These are phyloP conservation scores for Pezicula carpinea DNA, from an alignment of 2,329 filamentous ascomycete genomes.

Conservation along the genomic window DNA sequence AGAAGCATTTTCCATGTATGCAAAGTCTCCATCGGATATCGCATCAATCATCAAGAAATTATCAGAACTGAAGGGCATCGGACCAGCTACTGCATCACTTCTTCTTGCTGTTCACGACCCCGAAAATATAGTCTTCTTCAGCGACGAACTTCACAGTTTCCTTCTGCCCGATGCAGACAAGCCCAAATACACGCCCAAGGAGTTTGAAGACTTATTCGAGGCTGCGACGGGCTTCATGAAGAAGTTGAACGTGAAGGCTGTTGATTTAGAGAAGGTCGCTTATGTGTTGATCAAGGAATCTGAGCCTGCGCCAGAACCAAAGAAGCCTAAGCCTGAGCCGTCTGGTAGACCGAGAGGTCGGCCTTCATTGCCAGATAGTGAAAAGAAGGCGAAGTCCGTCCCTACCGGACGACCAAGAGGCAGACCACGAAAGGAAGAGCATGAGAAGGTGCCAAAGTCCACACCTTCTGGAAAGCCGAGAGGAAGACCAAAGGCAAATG, in stretches of 20 bases:
- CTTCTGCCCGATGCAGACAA: slow-evolving; percentile 50
- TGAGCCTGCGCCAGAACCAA: slow-evolving; percentile 13
- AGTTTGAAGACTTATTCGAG: slow-evolving; percentile 56
- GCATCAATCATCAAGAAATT: slow-evolving; percentile 47
- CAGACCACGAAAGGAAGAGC: neutral
- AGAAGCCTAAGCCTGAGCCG: slow-evolving; percentile 14
- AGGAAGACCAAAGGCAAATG: neutral
- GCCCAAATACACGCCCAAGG: slow-evolving; percentile 66
- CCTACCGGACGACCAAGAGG: neutral
- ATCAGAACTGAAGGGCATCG: slow-evolving; percentile 64
- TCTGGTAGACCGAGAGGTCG: slow-evolving; percentile 19
- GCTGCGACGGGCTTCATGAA: slow-evolving; percentile 37
- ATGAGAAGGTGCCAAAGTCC: neutral
- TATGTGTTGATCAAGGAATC: slow-evolving; percentile 56
- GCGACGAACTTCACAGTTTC: slow-evolving; percentile 76
- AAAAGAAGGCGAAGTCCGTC: slow-evolving; percentile 16
- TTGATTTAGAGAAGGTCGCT: slow-evolving; percentile 66
- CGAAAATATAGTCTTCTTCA: slow-evolving; percentile 64
- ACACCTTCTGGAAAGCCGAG: neutral
- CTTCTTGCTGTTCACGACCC: slow-evolving; percentile 63
- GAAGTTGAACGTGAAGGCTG: slow-evolving; percentile 50
- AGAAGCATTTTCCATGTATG: slow-evolving; percentile 46
- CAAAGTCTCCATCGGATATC: slow-evolving; percentile 29
- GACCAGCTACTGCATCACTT: slow-evolving; percentile 74
- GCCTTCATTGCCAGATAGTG: slow-evolving; percentile 15